These are phyloP conservation scores for Aspergillaceae sp. DNA, from an alignment of 2,329 filamentous ascomycete species.

Conservation along the genomic window DNA sequence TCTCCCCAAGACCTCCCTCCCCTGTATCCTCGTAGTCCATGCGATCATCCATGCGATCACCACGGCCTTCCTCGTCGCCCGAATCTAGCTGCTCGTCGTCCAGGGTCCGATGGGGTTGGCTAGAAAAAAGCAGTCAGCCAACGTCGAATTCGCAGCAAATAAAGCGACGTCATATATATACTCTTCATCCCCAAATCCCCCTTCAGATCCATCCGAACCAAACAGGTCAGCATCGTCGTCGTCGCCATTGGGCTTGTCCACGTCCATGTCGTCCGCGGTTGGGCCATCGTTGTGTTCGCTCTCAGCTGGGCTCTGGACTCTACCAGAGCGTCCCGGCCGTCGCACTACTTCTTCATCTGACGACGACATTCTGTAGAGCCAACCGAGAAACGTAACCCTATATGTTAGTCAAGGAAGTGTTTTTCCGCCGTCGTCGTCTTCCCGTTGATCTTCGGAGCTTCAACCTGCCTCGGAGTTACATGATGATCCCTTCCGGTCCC, in stretches of 20 bases:
- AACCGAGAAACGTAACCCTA: not conserved
- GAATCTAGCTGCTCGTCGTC: conserved; percentile 57
- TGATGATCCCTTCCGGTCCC: conserved; percentile 18
- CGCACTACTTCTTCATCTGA: conserved; percentile 32
- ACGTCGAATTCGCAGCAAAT: not conserved
- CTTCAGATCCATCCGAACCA: conserved; percentile 39
- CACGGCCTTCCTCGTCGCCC: conserved; percentile 51
- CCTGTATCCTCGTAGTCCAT: conserved; percentile 38
- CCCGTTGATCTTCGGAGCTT: not conserved
- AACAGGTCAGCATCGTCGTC: conserved; percentile 38
- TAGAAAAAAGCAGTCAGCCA: conserved; percentile 13
- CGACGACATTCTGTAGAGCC: conserved; percentile 23
- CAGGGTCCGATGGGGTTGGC: conserved; percentile 38
- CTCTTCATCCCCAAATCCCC: conserved; percentile 26
- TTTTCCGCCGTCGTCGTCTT: too few relatives aligned
- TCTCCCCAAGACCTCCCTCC: conserved; percentile 37
- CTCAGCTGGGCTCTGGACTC: conserved; percentile 12
- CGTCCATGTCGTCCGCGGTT: conserved; percentile 15
- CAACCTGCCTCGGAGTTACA: conserved; percentile 6
- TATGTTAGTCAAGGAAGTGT: too few relatives aligned
- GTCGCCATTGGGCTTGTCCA: conserved; percentile 26
- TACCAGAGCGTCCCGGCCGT: conserved; percentile 24
- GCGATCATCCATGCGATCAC: conserved; percentile 42
- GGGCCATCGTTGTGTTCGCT: conserved; percentile 15
- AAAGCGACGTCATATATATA: conserved; percentile 10